phyloP scores from a whole-genome alignment of 768 basidiomycete species.

The Calocera viscosa region DNA sequence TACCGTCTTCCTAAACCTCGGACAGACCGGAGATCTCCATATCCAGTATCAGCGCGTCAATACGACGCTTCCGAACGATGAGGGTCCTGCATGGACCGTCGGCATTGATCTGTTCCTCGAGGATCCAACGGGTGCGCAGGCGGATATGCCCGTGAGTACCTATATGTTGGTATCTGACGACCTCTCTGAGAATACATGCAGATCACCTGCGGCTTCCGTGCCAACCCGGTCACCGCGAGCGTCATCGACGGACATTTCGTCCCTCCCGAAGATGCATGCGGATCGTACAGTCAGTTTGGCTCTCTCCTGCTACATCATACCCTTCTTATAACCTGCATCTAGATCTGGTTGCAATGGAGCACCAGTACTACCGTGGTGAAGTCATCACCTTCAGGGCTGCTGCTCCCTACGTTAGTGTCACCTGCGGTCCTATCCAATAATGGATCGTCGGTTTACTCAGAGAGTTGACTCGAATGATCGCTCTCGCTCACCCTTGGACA shows the following conservation, averaged over 20 bases:
- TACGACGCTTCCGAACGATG: neutral
- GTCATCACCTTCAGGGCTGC: constrained; percentile 9
- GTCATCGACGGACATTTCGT: constrained; percentile 5
- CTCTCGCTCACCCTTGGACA: neutral
- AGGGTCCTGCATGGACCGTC: constrained; percentile 1
- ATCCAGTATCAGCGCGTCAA: constrained; percentile 6
- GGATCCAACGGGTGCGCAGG: neutral
- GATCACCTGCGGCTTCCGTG: neutral
- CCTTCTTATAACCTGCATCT: neutral
- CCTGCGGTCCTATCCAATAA: neutral
- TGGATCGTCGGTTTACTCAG: neutral
- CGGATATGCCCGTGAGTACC: neutral
- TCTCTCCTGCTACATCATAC: too few species aligned
- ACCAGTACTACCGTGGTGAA: neutral
- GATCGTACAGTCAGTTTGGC: neutral
- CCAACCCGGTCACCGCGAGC: neutral
- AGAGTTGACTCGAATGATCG: neutral
- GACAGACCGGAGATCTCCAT: neutral
- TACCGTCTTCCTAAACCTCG: neutral
- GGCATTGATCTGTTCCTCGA: neutral
- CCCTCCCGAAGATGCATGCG: neutral
- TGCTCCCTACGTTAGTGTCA: neutral
- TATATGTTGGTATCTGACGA: neutral
- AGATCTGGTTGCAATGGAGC: neutral
- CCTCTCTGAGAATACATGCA: neutral